phyloP scores from a whole-genome alignment of 129 eudicot genomes.

The Erigeron canadensis region DNA sequence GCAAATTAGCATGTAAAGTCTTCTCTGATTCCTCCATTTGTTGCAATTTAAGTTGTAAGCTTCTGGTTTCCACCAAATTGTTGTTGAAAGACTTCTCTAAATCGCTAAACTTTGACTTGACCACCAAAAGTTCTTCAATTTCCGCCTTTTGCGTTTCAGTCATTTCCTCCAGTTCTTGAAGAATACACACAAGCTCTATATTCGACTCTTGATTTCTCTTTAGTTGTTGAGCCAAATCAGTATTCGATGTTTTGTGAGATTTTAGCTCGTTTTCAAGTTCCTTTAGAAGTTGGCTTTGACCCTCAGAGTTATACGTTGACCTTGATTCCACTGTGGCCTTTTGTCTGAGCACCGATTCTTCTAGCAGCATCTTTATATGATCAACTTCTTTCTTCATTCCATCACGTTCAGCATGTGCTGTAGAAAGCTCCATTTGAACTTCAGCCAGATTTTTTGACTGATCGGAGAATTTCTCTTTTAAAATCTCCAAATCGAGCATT shows the following conservation, averaged over 20 bases:
- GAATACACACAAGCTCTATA: constrained; percentile 67
- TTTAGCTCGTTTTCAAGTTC: constrained; percentile 67
- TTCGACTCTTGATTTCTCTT: constrained; percentile 70
- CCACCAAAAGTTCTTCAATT: constrained; percentile 53
- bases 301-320: constrained; percentile 35
- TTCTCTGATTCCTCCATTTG: constrained; percentile 70
- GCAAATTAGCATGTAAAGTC: constrained; percentile 43
- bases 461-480: constrained; percentile 45
- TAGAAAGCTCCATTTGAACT: constrained; percentile 58
- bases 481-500: constrained; percentile 67
- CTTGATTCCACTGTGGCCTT: constrained; percentile 31
- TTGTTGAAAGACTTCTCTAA: constrained; percentile 39
- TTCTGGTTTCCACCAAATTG: constrained; percentile 49
- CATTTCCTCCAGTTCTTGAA: constrained; percentile 72
- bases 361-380: constrained; percentile 37
- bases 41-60: constrained; percentile 44
- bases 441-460: constrained; percentile 53
- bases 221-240: constrained; percentile 48
- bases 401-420: constrained; percentile 49
- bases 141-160: constrained; percentile 67
- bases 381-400: constrained; percentile 62
- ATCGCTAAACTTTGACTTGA: constrained; percentile 34
- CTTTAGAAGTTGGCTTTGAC: constrained; percentile 40
- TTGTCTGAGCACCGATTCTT: constrained; percentile 42
- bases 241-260: constrained; percentile 55